phyloP scores from a whole-genome alignment of 257 asterid species.

The Striga asiatica region DNA sequence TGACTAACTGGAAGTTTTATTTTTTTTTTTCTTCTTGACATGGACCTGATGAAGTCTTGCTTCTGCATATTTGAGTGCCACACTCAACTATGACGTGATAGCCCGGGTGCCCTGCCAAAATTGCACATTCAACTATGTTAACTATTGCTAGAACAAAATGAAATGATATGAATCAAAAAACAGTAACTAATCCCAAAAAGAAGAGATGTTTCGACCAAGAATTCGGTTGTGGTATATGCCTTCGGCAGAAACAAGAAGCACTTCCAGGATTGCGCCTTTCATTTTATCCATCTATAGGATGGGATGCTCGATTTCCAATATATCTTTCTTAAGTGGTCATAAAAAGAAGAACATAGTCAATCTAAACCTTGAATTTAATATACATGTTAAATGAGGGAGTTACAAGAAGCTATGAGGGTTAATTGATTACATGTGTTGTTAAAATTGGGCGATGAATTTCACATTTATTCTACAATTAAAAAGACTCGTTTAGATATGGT shows the following conservation, averaged over 20 bases:
- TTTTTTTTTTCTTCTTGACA: no score
- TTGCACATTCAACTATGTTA: neutral
- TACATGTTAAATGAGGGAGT: conserved; percentile 17
- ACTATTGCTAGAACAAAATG: neutral
- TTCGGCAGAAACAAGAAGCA: conserved; percentile 61
- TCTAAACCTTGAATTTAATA: conserved; percentile 11
- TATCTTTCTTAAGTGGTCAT: conserved; percentile 8
- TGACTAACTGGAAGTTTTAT: no score
- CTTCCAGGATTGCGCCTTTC: conserved; percentile 73
- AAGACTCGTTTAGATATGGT: neutral
- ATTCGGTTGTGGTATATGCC: conserved; percentile 35
- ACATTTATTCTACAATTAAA: conserved; percentile 4
- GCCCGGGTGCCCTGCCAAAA: conserved; percentile 38
- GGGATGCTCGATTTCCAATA: neutral
- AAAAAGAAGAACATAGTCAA: conserved; percentile 7
- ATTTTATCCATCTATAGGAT: conserved; percentile 12
- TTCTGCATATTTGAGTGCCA: conserved; percentile 44
- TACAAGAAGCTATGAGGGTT: conserved; percentile 15
- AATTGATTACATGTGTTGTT: conserved; percentile 9
- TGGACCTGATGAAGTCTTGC: conserved; percentile 63
- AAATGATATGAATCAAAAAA: neutral
- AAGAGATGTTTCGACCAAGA: conserved; percentile 27
- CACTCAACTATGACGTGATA: conserved; percentile 61
- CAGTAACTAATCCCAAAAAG: neutral
- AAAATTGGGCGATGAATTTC: conserved; percentile 11